Evolutionary conservation across 306 rosid genomes (phyloP).

Genomic region (Malus domestica): ASM211411v1 NC_041804.1:3706001-3706500

Average conservation of each 20-base stretch:
- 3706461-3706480: constrained; percentile 7
- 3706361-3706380: no score
- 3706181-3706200: accelerated
- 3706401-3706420: constrained; percentile 36
- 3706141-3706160: no score
- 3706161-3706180: no score
- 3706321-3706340: background rate
- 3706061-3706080: background rate
- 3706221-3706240: no score
- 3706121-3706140: no score
- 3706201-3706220: accelerated
- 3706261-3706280: no score
- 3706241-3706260: no score
- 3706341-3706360: no score
- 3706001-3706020: no score
- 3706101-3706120: no score
- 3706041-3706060: no score
- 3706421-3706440: constrained; percentile 43
- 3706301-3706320: background rate
- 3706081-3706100: background rate
- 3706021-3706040: no score
- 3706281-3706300: background rate
- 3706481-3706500: constrained; percentile 41
- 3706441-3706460: constrained; percentile 17
- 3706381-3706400: constrained; percentile 48